Evolutionary conservation across 768 basidiomycete species (phyloP).

Genomic region (Daedaleopsis nitida): DNA sequence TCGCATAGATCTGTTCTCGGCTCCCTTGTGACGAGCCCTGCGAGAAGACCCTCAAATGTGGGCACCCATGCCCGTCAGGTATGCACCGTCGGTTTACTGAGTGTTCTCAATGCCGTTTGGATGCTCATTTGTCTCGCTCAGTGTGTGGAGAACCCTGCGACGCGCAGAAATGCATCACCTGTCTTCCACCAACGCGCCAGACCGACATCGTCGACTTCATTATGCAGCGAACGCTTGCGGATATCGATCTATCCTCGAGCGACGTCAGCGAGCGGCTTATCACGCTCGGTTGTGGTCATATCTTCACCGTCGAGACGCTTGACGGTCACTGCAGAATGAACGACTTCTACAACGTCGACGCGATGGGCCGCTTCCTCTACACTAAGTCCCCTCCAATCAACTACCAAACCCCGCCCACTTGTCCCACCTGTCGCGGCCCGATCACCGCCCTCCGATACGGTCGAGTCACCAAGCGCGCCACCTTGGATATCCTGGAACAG

Average conservation of each 20-base stretch:
- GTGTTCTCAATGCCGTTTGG: background rate
- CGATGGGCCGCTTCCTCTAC: constrained; percentile 23
- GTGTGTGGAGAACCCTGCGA: constrained; percentile 43
- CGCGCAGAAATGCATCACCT: constrained; percentile 34
- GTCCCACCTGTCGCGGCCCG: constrained; percentile 38
- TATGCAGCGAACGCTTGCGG: constrained; percentile 31
- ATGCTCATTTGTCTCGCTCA: constrained; percentile 9
- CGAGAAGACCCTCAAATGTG: constrained; percentile 32
- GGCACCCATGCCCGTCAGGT: constrained; percentile 42
- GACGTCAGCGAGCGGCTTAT: constrained; percentile 34
- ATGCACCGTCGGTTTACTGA: background rate
- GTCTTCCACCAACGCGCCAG: constrained; percentile 27
- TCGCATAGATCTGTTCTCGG: constrained; percentile 36
- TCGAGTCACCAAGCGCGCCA: constrained; percentile 37
- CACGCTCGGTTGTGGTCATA: constrained; percentile 38
- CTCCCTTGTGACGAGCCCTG: constrained; percentile 41
- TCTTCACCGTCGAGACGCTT: constrained; percentile 42
- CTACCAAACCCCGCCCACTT: constrained; percentile 33
- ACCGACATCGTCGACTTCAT: constrained; percentile 40
- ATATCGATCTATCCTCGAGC: constrained; percentile 25
- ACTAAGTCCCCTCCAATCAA: constrained; percentile 32
- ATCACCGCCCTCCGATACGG: constrained; percentile 39
- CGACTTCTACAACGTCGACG: constrained; percentile 31
- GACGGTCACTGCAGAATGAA: constrained; percentile 37
- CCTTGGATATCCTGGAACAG: constrained; percentile 40